Percentiles rank a stretch among this genome's conserved stretches.
Conservation (phyloP, 192 early-diverging fungal species). For the Endogone sp. region DNA sequence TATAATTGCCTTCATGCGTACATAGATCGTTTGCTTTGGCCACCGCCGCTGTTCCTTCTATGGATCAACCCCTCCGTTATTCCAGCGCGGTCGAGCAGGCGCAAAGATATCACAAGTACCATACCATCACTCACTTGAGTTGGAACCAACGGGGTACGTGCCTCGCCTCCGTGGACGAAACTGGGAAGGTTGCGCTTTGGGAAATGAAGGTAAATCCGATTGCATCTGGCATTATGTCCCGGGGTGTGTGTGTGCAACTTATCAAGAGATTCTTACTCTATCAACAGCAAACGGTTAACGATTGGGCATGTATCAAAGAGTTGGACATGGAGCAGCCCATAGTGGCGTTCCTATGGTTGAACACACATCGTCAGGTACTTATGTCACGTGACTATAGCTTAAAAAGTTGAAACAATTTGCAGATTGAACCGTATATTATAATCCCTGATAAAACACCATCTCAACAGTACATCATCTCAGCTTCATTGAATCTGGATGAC, state of each 20-base stretch:
- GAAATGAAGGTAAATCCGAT: conserved; percentile 16
- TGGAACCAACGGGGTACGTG: conserved; percentile 30
- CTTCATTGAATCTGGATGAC: not conserved
- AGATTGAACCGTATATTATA: too few species aligned
- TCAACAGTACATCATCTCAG: not conserved
- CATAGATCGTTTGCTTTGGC: not conserved
- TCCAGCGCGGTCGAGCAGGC: not conserved
- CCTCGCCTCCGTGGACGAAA: conserved; percentile 28
- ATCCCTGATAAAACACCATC: too few species aligned
- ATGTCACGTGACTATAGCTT: too few species aligned
- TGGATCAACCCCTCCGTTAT: not conserved
- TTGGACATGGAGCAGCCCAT: conserved; percentile 22
- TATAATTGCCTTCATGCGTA: not conserved
- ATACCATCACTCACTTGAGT: conserved; percentile 26
- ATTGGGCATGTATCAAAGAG: conserved; percentile 17
- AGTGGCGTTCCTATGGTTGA: conserved; percentile 26
- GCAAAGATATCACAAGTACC: conserved; percentile 18
- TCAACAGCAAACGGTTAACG: conserved; percentile 13
- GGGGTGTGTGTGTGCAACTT: not conserved
- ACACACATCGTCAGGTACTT: conserved; percentile 23
- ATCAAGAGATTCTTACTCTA: not conserved
- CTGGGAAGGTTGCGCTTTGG: conserved; percentile 29
- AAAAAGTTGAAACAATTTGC: too few species aligned
- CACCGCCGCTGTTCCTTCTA: not conserved
- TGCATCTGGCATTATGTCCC: not conserved